phyloP scores from a whole-genome alignment of 148 eudicot species.

The Heliamphora exappendiculata region DNA sequence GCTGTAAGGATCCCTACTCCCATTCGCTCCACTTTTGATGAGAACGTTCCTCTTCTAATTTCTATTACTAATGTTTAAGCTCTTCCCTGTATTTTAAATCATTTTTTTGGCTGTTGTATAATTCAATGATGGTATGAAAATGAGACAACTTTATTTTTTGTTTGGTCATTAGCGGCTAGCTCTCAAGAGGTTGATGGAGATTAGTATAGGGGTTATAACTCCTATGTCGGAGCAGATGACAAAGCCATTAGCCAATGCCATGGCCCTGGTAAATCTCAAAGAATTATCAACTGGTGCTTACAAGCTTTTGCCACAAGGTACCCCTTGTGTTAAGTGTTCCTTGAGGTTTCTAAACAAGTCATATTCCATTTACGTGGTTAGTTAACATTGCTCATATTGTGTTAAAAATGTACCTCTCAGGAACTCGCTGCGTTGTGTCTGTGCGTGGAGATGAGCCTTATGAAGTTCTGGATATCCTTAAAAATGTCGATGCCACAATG shows the following conservation, averaged over 20 bases:
- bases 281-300: constrained; percentile 73
- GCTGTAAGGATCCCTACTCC: constrained; percentile 49
- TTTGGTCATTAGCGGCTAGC: constrained; percentile 63
- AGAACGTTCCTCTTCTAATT: neutral
- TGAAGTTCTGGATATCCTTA: constrained; percentile 66
- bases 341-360: neutral
- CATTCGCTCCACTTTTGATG: constrained; percentile 4
- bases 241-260: constrained; percentile 87
- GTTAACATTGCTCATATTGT: neutral
- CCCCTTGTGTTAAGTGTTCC: neutral
- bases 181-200: constrained; percentile 81
- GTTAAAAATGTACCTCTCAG: constrained; percentile 29
- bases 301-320: constrained; percentile 95
- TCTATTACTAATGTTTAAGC: neutral
- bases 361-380: neutral
- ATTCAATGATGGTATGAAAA: neutral
- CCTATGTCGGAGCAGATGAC: constrained; percentile 90
- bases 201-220: constrained; percentile 88
- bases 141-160: constrained; percentile 20
- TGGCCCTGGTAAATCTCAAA: constrained; percentile 72
- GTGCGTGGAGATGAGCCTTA: constrained; percentile 88
- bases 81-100: neutral
- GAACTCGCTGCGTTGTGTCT: constrained; percentile 82
- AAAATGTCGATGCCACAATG: constrained; percentile 63
- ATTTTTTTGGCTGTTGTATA: constrained; percentile 5